Evolutionary conservation across 2,329 filamentous ascomycete species (phyloP), one percentile per base, ranked within the genome.

Genomic region (Rutstroemia sp.): DNA sequence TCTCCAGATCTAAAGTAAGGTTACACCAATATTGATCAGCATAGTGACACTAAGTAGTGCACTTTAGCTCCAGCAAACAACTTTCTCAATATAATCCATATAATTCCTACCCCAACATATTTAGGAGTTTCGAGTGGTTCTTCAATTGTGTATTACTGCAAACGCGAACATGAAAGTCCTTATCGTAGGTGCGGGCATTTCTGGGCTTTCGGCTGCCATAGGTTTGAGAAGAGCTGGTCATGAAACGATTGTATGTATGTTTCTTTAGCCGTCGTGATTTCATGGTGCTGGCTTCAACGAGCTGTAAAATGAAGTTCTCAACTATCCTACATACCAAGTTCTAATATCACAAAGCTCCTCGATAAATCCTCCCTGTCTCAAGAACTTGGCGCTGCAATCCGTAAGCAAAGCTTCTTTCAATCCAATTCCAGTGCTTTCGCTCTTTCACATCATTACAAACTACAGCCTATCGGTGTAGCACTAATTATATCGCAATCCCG

Each of bases 351-450:
- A 60, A 70, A 61, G 45, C 75, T 83, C 0, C 78, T 75, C 49
- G 82, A 85, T 60, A 76, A 81, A 63, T 83, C 80, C 0, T 71
- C 72, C 1, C 75, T 84, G 16, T 76, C 77, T 19, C 76, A 73
- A 55, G 82, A 85, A 65, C 70, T 75, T 0, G 83, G 82, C 0
- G 82, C 83, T 2, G 82, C 83, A 0, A 75, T 86, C 16, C 19
- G 47, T 51, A 80, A 49, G 52, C 19, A 17, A 19, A 45, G 2
- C 42, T 23, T 38, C 16, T 9, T 21, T 4, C 12, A 8, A n/a
- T 10, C n/a, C 44, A 5, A 54, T 30, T 23, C 7, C 14, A 30
- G 27, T 30, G 7, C 10, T 10, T 30, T 10, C 27, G 7, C 27
- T 10, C 27, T 30, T 12, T 23, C 27, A 30, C 2, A 30, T 30